Evolutionary conservation across 2,329 filamentous ascomycete genomes (phyloP).

Genomic region (Paramyrothecium sp.): DNA sequence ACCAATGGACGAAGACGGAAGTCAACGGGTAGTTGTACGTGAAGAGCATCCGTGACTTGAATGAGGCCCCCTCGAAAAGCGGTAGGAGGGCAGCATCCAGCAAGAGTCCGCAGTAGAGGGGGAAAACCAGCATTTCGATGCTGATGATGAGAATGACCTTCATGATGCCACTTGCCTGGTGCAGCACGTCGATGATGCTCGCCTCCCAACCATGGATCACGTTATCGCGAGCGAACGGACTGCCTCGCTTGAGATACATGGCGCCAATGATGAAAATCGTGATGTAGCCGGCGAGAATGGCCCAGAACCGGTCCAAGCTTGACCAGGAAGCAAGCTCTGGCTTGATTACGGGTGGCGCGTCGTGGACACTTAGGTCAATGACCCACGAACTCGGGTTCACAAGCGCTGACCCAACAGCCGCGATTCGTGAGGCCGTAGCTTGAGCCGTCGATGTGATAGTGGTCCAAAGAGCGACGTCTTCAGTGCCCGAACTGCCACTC

Average conservation of each 20-base stretch:
- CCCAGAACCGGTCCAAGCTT: conserved; percentile 62
- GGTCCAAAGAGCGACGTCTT: conserved; percentile 11
- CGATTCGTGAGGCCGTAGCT: conserved; percentile 9
- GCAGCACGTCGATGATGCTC: conserved; percentile 75
- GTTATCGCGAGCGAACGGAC: conserved; percentile 60
- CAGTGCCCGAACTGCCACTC: conserved; percentile 34
- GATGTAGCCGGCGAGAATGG: conserved; percentile 78
- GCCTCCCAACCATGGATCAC: conserved; percentile 68
- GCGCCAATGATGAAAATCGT: conserved; percentile 73
- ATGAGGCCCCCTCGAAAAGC: conserved; percentile 77
- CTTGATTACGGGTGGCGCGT: conserved; percentile 40
- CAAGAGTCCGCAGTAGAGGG: conserved; percentile 89
- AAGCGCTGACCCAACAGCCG: conserved; percentile 20
- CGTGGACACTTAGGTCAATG: conserved; percentile 50
- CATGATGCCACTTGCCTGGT: conserved; percentile 93
- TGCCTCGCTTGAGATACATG: conserved; percentile 74
- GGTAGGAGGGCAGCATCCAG: conserved; percentile 87
- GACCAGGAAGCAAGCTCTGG: conserved; percentile 67
- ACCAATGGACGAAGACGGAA: conserved; percentile 97
- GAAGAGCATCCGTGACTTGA: conserved; percentile 76
- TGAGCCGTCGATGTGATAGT: conserved; percentile 15
- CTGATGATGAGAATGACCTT: conserved; percentile 98
- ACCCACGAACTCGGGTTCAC: conserved; percentile 56
- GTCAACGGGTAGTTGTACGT: conserved; percentile 78
- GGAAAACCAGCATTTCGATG: conserved; percentile 98